phyloP scores from a whole-genome alignment of 768 basidiomycete genomes.

The Peribolospora baueri region DNA sequence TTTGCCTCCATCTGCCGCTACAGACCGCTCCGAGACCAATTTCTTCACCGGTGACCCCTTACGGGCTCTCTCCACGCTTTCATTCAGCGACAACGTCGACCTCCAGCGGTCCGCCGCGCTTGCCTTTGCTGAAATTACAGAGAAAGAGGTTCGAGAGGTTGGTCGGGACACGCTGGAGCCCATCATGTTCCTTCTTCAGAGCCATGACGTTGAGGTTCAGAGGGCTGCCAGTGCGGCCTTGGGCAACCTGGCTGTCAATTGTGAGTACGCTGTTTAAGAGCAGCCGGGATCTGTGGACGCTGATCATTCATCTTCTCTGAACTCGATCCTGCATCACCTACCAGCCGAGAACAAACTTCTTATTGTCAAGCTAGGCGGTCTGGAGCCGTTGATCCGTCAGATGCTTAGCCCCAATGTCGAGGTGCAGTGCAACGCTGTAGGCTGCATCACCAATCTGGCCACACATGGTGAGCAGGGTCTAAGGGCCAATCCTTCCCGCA shows the following conservation, averaged over 20 bases:
- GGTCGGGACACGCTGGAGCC: constrained; percentile 94
- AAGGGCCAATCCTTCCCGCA: background rate
- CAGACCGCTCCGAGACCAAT: constrained; percentile 93
- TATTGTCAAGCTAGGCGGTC: constrained; percentile 88
- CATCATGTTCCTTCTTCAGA: constrained; percentile 84
- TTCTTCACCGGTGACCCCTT: constrained; percentile 90
- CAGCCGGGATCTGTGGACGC: background rate
- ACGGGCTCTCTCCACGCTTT: constrained; percentile 77
- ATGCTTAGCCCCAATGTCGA: constrained; percentile 98
- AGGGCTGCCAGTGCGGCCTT: constrained; percentile 91
- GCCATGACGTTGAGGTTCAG: constrained; percentile 96
- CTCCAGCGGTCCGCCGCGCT: constrained; percentile 91
- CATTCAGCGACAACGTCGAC: constrained; percentile 97
- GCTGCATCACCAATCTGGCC: constrained; percentile 93
- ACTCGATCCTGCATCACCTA: background rate
- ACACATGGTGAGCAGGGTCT: constrained; percentile 52
- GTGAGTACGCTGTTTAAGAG: constrained; percentile 28
- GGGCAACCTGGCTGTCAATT: constrained; percentile 92
- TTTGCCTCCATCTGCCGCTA: background rate
- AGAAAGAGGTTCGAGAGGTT: constrained; percentile 93
- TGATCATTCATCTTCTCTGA: background rate
- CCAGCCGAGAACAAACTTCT: constrained; percentile 95
- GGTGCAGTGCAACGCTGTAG: constrained; percentile 98
- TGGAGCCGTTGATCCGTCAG: constrained; percentile 92
- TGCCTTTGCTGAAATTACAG: constrained; percentile 96